A percentile compares a stretch with the other conserved stretches of the same genome.
phyloP scores from a whole-genome alignment of 2,329 filamentous ascomycete genomes.

The Byssoonygena ceratinophila region DNA sequence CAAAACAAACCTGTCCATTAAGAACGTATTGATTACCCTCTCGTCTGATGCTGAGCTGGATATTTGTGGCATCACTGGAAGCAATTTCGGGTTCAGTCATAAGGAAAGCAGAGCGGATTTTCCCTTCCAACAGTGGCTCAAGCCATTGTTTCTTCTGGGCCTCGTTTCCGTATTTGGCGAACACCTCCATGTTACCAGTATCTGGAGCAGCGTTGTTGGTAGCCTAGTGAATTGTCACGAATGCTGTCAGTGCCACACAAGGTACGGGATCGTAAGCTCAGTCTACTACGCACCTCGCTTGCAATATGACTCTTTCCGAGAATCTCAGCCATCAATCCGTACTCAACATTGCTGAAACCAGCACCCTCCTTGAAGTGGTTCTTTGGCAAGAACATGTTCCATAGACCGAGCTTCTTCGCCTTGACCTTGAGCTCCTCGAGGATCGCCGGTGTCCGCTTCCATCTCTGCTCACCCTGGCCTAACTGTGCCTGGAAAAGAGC shows the following conservation, averaged over 20 bases:
- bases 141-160: conserved; percentile 79
- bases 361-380: conserved; percentile 92
- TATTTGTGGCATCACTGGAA: conserved; percentile 86
- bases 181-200: conserved; percentile 90
- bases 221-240: conserved; percentile 39
- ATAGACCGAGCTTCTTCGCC: conserved; percentile 72
- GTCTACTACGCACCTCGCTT: conserved; percentile 46
- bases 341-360: conserved; percentile 90
- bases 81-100: conserved; percentile 91
- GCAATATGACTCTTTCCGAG: conserved; percentile 76
- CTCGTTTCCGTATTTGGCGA: conserved; percentile 82
- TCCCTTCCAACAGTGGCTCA: conserved; percentile 65
- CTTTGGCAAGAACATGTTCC: conserved; percentile 97
- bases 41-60: conserved; percentile 67
- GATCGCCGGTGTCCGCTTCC: conserved; percentile 66
- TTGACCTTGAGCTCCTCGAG: conserved; percentile 83
- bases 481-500: conserved; percentile 69
- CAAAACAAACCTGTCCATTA: conserved; percentile 60
- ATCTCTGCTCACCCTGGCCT: conserved; percentile 64
- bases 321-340: conserved; percentile 94
- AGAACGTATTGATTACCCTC: conserved; percentile 85
- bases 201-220: conserved; percentile 86
- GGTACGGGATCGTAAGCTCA: conserved; percentile 18
- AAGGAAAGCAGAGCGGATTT: conserved; percentile 80
- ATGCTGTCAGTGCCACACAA: conserved; percentile 8